Evolutionary conservation across 257 asterid genomes (phyloP).

Genomic region (Solanum sparsipilum): DNA sequence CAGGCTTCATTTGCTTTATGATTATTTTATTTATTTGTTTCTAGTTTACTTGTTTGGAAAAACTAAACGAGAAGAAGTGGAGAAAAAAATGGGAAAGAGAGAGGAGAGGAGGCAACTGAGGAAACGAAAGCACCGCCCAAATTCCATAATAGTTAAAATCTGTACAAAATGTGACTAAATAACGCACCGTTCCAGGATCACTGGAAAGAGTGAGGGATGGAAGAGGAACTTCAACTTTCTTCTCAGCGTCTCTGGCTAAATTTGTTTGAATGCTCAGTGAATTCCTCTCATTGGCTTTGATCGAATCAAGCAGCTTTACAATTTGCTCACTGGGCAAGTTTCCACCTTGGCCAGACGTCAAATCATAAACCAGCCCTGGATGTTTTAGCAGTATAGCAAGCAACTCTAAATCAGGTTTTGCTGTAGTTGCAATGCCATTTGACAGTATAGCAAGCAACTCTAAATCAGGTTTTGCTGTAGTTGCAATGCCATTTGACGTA

Average conservation of each 20-base stretch:
- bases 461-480: conserved; percentile 62
- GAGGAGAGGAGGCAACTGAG: neutral
- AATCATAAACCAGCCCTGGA: conserved; percentile 78
- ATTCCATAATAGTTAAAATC: conserved; percentile 17
- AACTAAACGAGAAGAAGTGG: neutral
- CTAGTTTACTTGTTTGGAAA: neutral
- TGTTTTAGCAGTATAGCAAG: conserved; percentile 65
- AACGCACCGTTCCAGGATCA: conserved; percentile 95
- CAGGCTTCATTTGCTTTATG: neutral
- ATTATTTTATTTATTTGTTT: neutral
- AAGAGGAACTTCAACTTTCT: conserved; percentile 74
- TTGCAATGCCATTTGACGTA: conserved; percentile 19
- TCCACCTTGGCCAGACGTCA: conserved; percentile 82
- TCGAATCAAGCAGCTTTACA: conserved; percentile 75
- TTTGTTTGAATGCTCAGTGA: conserved; percentile 34
- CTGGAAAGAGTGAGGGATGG: conserved; percentile 97
- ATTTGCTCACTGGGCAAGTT: conserved; percentile 51
- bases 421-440: conserved; percentile 20
- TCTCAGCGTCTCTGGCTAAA: conserved; percentile 30
- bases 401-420: conserved; percentile 76
- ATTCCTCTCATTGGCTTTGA: conserved; percentile 48
- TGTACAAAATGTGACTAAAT: conserved; percentile 49
- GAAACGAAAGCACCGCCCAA: neutral
- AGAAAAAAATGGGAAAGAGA: neutral
- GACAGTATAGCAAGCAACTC: conserved; percentile 54